Evolutionary conservation across 2,329 filamentous ascomycete genomes (phyloP), one percentile per base, ranked within the genome.

Genomic region (Exserohilum turcica): DNA sequence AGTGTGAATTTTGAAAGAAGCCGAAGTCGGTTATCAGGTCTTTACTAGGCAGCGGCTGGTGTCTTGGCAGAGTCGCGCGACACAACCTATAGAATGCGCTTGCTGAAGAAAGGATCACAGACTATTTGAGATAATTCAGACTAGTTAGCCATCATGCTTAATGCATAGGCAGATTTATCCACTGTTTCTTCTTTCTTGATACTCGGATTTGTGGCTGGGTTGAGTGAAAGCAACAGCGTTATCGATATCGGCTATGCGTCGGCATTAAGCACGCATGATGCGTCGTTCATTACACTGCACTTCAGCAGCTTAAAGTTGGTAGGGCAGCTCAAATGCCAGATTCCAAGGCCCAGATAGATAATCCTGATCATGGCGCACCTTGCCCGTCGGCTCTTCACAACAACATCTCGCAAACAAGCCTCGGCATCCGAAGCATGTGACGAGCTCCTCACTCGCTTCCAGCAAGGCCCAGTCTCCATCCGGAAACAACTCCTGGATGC

Each of bases 361-460:
- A 5, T 15, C 16, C 3, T 0, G 2, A 24, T 15, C 38, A 70
- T 70, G 66, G 38, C 59, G 6, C n/a, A 54, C 12, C 15, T 65
- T 16, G 35, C 56, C 21, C 63, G 62, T 9, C 63, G 65, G 35
- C 52, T 68, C 21, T 59, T 68, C 38, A 60, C 57, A 8, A 57
- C 63, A 13, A 54, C 63, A 3, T 21, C 52, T 3, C 52, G 40
- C 12, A 52, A 35, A 5, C 52, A 33, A 7, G 52, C 67, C n/a
- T 72, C 70, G 18, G 71, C 66, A 24, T 46, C 55, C 9, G 65
- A 68, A 56, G 70, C 68, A 32, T 70, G 70, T 47, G 43, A 52
- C 28, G 70, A 73, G 48, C 60, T 73, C 13, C 60, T 71, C 32
- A 52, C 65, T 8, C 70, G 71, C 36, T 73, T 71, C 53, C 60